These are phyloP conservation scores for Xylaria sp. DNA, from an alignment of 2,329 filamentous ascomycete genomes.

Conservation along the genomic window DNA sequence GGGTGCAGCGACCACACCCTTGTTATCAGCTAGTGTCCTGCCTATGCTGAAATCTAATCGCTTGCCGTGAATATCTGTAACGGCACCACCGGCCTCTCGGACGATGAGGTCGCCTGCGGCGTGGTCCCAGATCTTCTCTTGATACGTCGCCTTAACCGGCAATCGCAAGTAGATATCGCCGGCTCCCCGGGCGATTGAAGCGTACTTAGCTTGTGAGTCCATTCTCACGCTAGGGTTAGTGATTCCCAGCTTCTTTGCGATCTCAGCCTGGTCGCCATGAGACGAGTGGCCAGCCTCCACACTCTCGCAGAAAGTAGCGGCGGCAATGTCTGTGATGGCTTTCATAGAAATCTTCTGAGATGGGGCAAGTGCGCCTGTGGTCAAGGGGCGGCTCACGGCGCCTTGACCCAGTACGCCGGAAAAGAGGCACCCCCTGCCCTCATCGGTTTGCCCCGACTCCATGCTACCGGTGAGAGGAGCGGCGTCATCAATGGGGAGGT, in stretches of 20 bases:
- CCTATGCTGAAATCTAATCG: conserved; percentile 87
- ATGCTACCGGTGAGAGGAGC: conserved; percentile 76
- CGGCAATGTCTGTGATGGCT: conserved; percentile 75
- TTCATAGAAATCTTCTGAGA: conserved; percentile 82
- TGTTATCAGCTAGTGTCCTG: conserved; percentile 87
- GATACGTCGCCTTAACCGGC: conserved; percentile 85
- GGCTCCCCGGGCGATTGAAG: conserved; percentile 90
- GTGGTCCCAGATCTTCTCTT: conserved; percentile 99
- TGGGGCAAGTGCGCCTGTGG: conserved; percentile 62
- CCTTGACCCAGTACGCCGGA: conserved; percentile 83
- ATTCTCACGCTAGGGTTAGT: conserved; percentile 90
- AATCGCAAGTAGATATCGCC: conserved; percentile 95
- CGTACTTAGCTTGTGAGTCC: conserved; percentile 99
- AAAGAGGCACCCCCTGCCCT: conserved; percentile 87
- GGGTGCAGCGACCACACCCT: conserved; percentile 91
- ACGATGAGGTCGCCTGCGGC: conserved; percentile 95
- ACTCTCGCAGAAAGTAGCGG: conserved; percentile 95
- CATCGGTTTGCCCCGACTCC: conserved; percentile 78
- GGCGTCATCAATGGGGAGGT: conserved; percentile 88
- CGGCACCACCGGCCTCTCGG: conserved; percentile 89
- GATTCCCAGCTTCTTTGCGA: conserved; percentile 87
- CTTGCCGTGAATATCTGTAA: conserved; percentile 89
- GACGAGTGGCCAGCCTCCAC: conserved; percentile 94
- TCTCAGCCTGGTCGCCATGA: conserved; percentile 86
- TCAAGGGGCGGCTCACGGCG: conserved; percentile 80